Conservation (phyloP, 2,329 filamentous ascomycete genomes). For the Laburnicola sp. region DNA sequence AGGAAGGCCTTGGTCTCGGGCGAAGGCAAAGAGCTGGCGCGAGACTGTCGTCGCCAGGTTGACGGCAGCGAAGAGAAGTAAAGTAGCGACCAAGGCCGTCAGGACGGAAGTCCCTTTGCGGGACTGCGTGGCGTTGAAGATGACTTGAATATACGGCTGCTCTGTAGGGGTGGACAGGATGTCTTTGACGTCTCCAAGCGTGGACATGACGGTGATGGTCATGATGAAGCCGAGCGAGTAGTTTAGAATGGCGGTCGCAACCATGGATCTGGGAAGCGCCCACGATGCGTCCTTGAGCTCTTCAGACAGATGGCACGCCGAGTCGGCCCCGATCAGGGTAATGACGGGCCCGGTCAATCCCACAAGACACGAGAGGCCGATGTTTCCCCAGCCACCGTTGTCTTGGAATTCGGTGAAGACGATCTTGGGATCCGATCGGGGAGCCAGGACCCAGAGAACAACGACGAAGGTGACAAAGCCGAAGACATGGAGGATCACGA, state of each 20-base stretch:
- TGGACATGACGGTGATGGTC: slow-evolving; percentile 35
- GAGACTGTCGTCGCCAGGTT: slow-evolving; percentile 35
- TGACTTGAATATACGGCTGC: slow-evolving; percentile 30
- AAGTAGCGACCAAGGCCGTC: slow-evolving; percentile 30
- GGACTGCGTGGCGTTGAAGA: slow-evolving; percentile 32
- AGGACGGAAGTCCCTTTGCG: slow-evolving; percentile 26
- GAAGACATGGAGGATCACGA: slow-evolving; percentile 52
- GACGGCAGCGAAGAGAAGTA: slow-evolving; percentile 11
- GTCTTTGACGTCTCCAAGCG: slow-evolving; percentile 22
- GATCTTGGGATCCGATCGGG: slow-evolving; percentile 34
- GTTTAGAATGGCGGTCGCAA: slow-evolving; percentile 45
- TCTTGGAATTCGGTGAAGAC: slow-evolving; percentile 54
- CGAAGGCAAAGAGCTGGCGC: slow-evolving; percentile 41
- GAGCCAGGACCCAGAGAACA: slow-evolving; percentile 32
- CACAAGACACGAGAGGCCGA: slow-evolving; percentile 47
- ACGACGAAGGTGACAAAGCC: slow-evolving; percentile 56
- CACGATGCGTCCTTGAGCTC: slow-evolving; percentile 40
- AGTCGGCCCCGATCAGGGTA: slow-evolving; percentile 35
- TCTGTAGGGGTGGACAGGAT: slow-evolving; percentile 18
- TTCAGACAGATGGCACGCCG: slow-evolving; percentile 36
- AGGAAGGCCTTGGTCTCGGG: slow-evolving; percentile 33
- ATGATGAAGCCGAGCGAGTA: slow-evolving; percentile 44
- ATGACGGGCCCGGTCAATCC: slow-evolving; percentile 40
- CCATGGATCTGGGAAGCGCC: slow-evolving; percentile 46
- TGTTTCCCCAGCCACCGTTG: slow-evolving; percentile 45